Evolutionary conservation across 2,329 filamentous ascomycete species (phyloP), one percentile per base, ranked within the genome.

Genomic region (Penicillium vulpinum): DNA sequence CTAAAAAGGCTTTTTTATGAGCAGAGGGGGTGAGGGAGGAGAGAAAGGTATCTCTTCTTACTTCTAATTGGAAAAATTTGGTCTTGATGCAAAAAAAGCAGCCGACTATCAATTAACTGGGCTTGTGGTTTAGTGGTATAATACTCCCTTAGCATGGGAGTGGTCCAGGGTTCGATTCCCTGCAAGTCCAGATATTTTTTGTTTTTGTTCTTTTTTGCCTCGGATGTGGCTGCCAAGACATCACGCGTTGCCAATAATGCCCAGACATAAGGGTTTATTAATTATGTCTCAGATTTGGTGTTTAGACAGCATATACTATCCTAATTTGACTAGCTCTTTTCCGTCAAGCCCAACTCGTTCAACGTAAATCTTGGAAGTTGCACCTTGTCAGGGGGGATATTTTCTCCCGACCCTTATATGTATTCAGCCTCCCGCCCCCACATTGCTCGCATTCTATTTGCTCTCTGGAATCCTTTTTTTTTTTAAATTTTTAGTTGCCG

Each of bases 111-210:
- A 35, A 35, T 35, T 15, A 35, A 35, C 31, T 60, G 67, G 67
- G 67, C 67, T 69, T 69, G 73, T 77, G 75, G 75, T 77, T 77
- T 77, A 77, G 75, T 77, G 75, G 75, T 78, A 77, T 77, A 75
- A 77, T 77, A 73, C 73, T 68, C 74, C 73, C 75, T 77, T 77
- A 77, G 75, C 73, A 77, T 78, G 75, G 75, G 75, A 70, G 76
- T 72, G 76, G 76, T 77, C 75, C 73, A 71, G 74, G 75, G 75
- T 77, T 78, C 75, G 75, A 78, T 78, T 78, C 76, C 76, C 76
- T 72, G 76, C 75, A 71, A 75, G 75, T 78, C 77, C 76, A 78
- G 63, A 22, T 60, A 26, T 52, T 52, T 33, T 45, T 56, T 40
- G 21, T 39, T 45, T n/a, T 35, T 35, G n/a, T n/a, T n/a, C n/a